A percentile compares a stretch with the other conserved stretches of the same genome.
Conservation (phyloP, 345 rosid genomes). For the Gossypium raimondii region DNA sequence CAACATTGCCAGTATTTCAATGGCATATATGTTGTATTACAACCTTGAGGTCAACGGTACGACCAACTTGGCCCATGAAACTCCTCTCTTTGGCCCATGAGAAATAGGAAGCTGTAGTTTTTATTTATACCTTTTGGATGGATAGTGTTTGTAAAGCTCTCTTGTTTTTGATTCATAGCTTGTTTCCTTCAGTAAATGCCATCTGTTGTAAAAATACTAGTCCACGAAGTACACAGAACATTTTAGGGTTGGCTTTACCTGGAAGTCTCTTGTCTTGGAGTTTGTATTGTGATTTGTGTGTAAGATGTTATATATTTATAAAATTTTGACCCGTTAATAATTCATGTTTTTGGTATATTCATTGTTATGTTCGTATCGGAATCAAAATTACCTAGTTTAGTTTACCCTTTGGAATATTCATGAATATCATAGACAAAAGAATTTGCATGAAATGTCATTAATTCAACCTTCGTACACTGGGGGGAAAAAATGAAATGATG, state of each 20-base stretch:
- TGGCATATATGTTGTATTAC: background rate
- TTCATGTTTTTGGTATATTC: no score
- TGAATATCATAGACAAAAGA: background rate
- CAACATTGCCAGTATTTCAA: background rate
- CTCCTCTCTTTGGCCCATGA: background rate
- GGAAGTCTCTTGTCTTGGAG: background rate
- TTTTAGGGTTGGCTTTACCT: background rate
- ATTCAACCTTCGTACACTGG: background rate
- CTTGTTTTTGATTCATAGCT: background rate
- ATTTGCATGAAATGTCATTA: background rate
- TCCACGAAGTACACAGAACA: background rate
- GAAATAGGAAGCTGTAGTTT: background rate
- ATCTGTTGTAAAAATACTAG: slow-evolving; percentile 1
- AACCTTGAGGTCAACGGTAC: background rate
- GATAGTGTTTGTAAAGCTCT: slow-evolving; percentile 16
- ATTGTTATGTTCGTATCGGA: no score
- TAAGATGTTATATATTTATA: background rate
- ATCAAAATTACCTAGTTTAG: no score
- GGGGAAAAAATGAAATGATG: background rate
- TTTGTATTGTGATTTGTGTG: background rate
- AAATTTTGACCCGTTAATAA: background rate
- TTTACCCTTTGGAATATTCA: background rate
- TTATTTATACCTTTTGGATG: background rate
- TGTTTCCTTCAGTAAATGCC: background rate
- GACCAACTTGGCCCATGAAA: background rate